Base-by-base conservation (phyloP, 2,329 filamentous ascomycete species). In the Sporothrix pseudoabietina region DNA sequence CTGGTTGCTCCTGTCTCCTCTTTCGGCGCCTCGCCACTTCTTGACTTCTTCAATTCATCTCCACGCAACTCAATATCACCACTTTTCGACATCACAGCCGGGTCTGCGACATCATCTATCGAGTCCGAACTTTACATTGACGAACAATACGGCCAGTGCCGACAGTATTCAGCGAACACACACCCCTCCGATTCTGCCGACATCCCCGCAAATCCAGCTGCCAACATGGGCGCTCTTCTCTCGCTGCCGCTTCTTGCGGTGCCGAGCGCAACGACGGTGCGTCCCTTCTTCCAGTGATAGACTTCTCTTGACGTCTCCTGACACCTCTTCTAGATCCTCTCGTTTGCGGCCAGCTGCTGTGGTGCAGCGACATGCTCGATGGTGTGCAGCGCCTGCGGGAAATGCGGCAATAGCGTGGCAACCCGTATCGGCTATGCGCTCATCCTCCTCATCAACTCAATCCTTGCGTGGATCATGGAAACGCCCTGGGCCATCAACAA, bases 401-500 rank as follows among this genome's bases (percentile, higher is more conserved):
- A 98, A 82, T 98, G 95, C 83, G 93, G 94, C 78, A 98, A 97
- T 86, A 97, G 93, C 63, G 94, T 98, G 84, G 94, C 94, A 73
- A 99, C 96, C 77, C 93, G 96, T 85, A 97, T 98, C 84, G 95
- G 93, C 79, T 98, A 97, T 81, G 94, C 96, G 76, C 89, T 98
- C 79, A 91, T 99, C 76, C 92, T 99, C 72, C 90, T 99, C 77
- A 84, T 98, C 82, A 99, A 99, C 87, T 98, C 95, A 74, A 97
- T 98, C 76, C 82, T 98, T 70, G 95, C 96, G 49, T 99, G 96
- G 96, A 93, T 99, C 78, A 97, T 98, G 94, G 94, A 99, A 84
- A 99, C 96, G 30, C 93, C 94, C 71, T 99, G 96, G 96, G 96
- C 96, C 47, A 93, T 99, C 80, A 93, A 97, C 79, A 98, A 98